These are phyloP conservation scores for Hondaea fermentalgiana DNA, from an alignment of 108 stramenopile species.

Conservation along the genomic window DNA sequence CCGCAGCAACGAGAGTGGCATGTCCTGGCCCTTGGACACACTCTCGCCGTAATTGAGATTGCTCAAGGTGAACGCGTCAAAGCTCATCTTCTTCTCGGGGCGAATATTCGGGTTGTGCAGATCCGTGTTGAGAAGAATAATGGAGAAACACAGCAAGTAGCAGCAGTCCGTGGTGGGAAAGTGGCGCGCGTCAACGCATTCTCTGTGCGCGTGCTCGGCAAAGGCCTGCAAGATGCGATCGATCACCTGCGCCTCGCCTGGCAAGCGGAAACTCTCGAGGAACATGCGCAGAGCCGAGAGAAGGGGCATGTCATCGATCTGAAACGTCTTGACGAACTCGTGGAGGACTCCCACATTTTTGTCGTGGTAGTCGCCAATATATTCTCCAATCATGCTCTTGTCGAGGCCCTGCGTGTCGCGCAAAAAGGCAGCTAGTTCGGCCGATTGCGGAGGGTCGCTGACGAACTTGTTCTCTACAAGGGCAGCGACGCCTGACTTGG, in stretches of 20 bases:
- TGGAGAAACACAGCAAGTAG: slow-evolving; percentile 78
- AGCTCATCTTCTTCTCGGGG: slow-evolving; percentile 73
- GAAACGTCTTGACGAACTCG: slow-evolving; percentile 59
- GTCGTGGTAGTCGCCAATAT: slow-evolving; percentile 78
- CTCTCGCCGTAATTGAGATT: slow-evolving; percentile 54
- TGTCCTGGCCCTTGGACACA: slow-evolving; percentile 74
- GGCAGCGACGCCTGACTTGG: neutral
- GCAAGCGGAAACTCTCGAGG: slow-evolving; percentile 73
- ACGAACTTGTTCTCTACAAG: neutral
- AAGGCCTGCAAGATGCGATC: slow-evolving; percentile 91
- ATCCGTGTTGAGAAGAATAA: slow-evolving; percentile 87
- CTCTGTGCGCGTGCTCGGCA: slow-evolving; percentile 24
- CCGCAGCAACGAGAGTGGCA: slow-evolving; percentile 60
- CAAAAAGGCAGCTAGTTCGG: slow-evolving; percentile 67
- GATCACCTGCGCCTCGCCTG: slow-evolving; percentile 94
- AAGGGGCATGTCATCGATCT: slow-evolving; percentile 61
- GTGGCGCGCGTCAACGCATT: neutral
- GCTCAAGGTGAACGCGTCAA: slow-evolving; percentile 76
- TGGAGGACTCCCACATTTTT: slow-evolving; percentile 65
- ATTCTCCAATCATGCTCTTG: slow-evolving; percentile 72
- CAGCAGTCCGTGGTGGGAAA: slow-evolving; percentile 81
- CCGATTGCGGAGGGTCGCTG: neutral
- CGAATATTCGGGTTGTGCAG: slow-evolving; percentile 77
- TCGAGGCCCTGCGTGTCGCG: slow-evolving; percentile 73
- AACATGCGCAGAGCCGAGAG: slow-evolving; percentile 69